Conservation (phyloP, 805 yeast genomes). For the Candida arabinofermentans region DNA sequence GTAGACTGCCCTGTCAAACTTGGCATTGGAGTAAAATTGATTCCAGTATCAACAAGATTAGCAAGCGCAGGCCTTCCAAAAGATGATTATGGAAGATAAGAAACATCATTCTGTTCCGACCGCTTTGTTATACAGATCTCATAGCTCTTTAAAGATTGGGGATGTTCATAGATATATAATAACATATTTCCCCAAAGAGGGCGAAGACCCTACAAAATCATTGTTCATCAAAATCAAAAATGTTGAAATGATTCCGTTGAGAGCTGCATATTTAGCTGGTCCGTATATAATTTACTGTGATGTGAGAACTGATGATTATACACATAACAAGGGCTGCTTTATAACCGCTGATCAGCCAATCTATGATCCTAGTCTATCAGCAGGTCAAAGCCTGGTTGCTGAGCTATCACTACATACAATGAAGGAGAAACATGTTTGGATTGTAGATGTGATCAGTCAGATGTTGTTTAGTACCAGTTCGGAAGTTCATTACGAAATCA, state of each 20-base stretch:
- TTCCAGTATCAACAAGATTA: too few species aligned
- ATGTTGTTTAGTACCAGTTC: conserved; percentile 68
- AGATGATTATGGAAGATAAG: not conserved
- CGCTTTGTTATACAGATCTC: conserved; percentile 21
- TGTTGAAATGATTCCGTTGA: conserved; percentile 61
- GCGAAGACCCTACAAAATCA: conserved; percentile 10
- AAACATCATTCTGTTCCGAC: not conserved
- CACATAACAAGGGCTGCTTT: conserved; percentile 47
- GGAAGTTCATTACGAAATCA: conserved; percentile 61
- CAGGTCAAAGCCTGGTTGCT: conserved; percentile 59
- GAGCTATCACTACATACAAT: conserved; percentile 64
- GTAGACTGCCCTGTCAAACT: too few species aligned
- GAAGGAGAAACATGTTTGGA: conserved; percentile 63
- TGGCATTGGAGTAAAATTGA: too few species aligned
- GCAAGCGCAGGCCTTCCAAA: too few species aligned
- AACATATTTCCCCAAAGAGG: conserved; percentile 40
- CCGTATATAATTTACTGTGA: conserved; percentile 87
- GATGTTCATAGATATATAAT: conserved; percentile 54
- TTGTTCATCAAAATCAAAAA: conserved; percentile 64
- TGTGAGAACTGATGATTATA: conserved; percentile 63
- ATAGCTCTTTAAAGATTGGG: conserved; percentile 49
- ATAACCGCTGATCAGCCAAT: conserved; percentile 75
- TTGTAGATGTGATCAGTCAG: conserved; percentile 77
- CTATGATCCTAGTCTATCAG: conserved; percentile 66
- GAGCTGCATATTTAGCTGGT: conserved; percentile 86